phyloP scores from a whole-genome alignment of 495 filamentous ascomycete species.

The Clavariopsis aquatica region DNA sequence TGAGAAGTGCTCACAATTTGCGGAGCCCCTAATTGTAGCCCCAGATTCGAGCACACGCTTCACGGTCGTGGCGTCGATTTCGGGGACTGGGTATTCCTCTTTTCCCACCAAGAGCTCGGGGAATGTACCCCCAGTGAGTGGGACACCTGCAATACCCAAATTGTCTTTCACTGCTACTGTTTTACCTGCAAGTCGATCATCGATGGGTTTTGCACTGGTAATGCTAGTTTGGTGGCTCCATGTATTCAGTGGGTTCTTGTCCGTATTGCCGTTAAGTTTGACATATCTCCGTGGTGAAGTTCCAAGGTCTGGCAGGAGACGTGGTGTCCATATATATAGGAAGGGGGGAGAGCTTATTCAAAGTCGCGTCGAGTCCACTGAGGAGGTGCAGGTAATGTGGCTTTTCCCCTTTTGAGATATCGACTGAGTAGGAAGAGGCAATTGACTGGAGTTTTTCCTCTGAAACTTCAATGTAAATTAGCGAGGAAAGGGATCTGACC shows the following conservation, averaged over 20 bases:
- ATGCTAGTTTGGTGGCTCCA: constrained; percentile 25
- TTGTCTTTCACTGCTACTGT: constrained; percentile 32
- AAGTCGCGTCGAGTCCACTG: constrained; percentile 26
- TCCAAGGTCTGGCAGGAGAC: constrained; percentile 12
- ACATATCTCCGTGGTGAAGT: constrained; percentile 17
- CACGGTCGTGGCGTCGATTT: constrained; percentile 26
- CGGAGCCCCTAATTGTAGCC: constrained; percentile 9
- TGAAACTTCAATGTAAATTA: constrained; percentile 7
- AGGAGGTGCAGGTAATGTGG: constrained; percentile 27
- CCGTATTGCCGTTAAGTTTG: constrained; percentile 5
- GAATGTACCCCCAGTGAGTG: constrained; percentile 27
- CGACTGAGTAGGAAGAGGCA: background rate
- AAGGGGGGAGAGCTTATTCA: background rate
- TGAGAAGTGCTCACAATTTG: constrained; percentile 31
- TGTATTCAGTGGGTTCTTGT: constrained; percentile 28
- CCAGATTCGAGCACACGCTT: constrained; percentile 15
- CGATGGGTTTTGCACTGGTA: background rate
- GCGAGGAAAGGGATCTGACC: background rate
- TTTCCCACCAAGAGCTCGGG: constrained; percentile 18
- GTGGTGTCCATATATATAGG: constrained; percentile 23
- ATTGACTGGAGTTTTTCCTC: constrained; percentile 14
- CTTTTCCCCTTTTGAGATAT: background rate
- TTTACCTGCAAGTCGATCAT: constrained; percentile 9
- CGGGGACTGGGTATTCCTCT: constrained; percentile 16
- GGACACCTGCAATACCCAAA: constrained; percentile 20